Evolutionary conservation across 2,329 filamentous ascomycete species (phyloP), one percentile per base, ranked within the genome.

Genomic region (Trichoderma atroviride): DNA sequence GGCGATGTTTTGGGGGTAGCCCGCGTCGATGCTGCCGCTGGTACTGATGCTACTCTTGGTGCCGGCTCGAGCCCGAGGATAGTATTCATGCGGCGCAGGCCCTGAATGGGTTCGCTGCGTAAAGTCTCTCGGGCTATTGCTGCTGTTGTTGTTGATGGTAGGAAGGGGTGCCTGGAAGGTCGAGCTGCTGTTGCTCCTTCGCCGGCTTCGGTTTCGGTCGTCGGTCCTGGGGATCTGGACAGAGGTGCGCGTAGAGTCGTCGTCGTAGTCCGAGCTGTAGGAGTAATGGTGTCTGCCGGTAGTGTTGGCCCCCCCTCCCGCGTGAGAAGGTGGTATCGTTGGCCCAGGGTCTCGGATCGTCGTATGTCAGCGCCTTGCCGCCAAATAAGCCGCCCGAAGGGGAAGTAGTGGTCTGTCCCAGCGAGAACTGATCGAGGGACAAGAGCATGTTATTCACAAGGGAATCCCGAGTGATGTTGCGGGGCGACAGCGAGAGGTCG

Each of bases 401-500:
- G 52, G 63, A 53, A 73, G 68, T 73, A 37, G 63, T 29, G n/a
- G 63, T 77, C 73, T 86, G 83, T 56, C 80, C 84, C 74, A 87
- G 84, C 52, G 88, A 90, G 77, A 95, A 89, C 79, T 95, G 92
- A 80, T 97, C 95, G 72, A 99, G 89, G 52, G 94, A 97, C 73
- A 96, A 85, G 71, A 98, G 89, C 91, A 99, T 96, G 80, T 97
- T 97, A 80, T 96, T 92, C 70, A 99, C 93, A 74, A 99, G 89
- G 43, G 94, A 97, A 77, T 97, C 93, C 74, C 95, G 89, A 52
- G 92, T 93, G 72, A 92, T 89, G 78, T 92, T 88, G 71, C 90
- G 86, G 60, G 91, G 88, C 62, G 90, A 90, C 75, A 97, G 85
- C 69, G 92, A 94, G 71, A 97, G 86, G 79, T 97, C 94, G 83